These are phyloP conservation scores for Termitomyces sp. DNA, from an alignment of 768 basidiomycete species.

Conservation along the genomic window DNA sequence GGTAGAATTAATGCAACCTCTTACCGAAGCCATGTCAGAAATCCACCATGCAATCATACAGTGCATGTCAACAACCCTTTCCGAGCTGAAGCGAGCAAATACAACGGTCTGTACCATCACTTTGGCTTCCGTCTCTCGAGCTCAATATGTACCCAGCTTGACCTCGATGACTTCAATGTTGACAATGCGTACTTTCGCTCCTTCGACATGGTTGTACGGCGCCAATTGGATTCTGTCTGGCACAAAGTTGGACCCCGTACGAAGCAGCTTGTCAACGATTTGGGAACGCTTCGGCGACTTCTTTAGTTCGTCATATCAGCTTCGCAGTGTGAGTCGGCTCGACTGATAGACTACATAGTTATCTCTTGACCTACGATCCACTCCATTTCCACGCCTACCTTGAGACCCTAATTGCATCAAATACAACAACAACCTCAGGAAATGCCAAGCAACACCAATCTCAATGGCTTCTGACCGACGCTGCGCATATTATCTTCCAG, in stretches of 20 bases:
- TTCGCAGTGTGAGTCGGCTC: not conserved
- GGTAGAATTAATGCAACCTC: conserved; percentile 80
- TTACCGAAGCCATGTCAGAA: conserved; percentile 84
- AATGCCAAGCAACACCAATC: conserved; percentile 60
- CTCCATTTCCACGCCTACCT: conserved; percentile 89
- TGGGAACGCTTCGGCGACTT: conserved; percentile 78
- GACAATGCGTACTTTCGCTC: conserved; percentile 93
- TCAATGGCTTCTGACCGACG: conserved; percentile 90
- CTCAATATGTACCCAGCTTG: conserved; percentile 50
- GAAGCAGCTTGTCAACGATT: conserved; percentile 85
- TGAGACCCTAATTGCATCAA: conserved; percentile 74
- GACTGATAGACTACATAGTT: conserved; percentile 35
- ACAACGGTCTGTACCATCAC: conserved; percentile 41
- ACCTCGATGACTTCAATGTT: conserved; percentile 87
- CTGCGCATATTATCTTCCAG: conserved; percentile 82
- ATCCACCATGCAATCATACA: conserved; percentile 91
- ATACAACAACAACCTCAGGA: conserved; percentile 40
- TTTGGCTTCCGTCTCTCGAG: not conserved
- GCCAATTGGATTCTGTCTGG: conserved; percentile 92
- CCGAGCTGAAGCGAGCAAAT: conserved; percentile 86
- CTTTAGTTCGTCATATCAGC: conserved; percentile 51
- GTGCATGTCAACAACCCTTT: conserved; percentile 88
- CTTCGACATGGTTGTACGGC: conserved; percentile 84
- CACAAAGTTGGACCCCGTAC: conserved; percentile 93
- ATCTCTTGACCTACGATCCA: conserved; percentile 85